A percentile compares a stretch with the other conserved stretches of the same genome.
Conservation (phyloP, 805 yeast species). For the Yarrowia porcina region DNA sequence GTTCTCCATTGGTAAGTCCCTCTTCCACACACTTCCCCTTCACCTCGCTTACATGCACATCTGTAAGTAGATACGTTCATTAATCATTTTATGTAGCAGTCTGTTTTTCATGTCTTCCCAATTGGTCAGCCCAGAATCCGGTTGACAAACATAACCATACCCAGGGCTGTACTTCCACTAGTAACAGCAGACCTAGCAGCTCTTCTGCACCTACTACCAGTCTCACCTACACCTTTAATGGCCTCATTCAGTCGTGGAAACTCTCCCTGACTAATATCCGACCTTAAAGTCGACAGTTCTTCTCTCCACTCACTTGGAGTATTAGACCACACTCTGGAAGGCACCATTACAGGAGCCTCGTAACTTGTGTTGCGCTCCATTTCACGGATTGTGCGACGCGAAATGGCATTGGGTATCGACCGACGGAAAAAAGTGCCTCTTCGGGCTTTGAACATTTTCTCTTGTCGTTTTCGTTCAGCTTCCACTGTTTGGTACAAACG, state of each 20-base stretch:
- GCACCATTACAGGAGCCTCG: not conserved
- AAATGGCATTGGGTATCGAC: conserved; percentile 15
- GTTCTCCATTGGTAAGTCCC: too few species aligned
- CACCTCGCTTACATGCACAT: too few species aligned
- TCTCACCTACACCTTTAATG: not conserved
- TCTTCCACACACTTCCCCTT: too few species aligned
- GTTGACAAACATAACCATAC: not conserved
- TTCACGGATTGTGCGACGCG: conserved; percentile 12
- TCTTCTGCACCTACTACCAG: not conserved
- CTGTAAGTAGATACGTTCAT: not conserved
- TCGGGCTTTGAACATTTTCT: conserved; percentile 2
- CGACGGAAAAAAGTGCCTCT: conserved; percentile 13
- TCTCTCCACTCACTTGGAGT: conserved; percentile 15
- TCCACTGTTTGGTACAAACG: conserved; percentile 6
- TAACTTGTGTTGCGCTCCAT: not conserved
- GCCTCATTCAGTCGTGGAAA: not conserved
- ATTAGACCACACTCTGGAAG: conserved; percentile 11
- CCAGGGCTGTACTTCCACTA: not conserved
- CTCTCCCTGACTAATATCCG: conserved; percentile 1
- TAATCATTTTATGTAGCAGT: not conserved
- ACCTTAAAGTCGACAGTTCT: not conserved
- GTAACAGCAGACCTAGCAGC: not conserved
- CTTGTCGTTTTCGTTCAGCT: conserved; percentile 13
- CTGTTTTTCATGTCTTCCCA: not conserved
- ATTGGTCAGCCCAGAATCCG: not conserved